These are phyloP conservation scores for Boletus patriciae DNA, from an alignment of 768 basidiomycete genomes.

Conservation along the genomic window DNA sequence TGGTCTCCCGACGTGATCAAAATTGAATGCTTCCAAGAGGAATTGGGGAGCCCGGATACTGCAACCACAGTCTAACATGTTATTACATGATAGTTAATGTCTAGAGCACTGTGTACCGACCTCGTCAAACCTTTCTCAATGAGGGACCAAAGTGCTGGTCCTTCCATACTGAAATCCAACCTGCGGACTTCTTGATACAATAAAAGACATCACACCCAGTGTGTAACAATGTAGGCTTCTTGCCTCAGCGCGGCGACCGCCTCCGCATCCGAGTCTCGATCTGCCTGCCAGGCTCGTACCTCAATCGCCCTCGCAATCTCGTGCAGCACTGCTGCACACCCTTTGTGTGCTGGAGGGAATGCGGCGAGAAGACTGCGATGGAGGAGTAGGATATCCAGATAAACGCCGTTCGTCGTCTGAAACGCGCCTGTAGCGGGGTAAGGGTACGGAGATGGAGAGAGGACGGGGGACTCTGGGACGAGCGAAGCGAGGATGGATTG, in stretches of 20 bases:
- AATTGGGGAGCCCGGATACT: not conserved
- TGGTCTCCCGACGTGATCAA: not conserved
- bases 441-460: constrained; percentile 34
- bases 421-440: constrained; percentile 33
- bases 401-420: constrained; percentile 67
- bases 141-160: not conserved
- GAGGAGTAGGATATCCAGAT: constrained; percentile 75
- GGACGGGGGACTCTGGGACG: constrained; percentile 40
- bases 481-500: constrained; percentile 58
- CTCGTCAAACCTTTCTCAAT: not conserved
- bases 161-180: constrained; percentile 2
- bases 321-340: constrained; percentile 63
- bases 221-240: constrained; percentile 61
- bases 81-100: not conserved
- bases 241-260: constrained; percentile 67
- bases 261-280: constrained; percentile 68
- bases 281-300: constrained; percentile 64
- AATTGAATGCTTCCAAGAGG: not conserved
- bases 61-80: too few species aligned
- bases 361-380: constrained; percentile 70
- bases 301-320: constrained; percentile 68
- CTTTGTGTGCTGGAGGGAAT: constrained; percentile 59
- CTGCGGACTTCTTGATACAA: constrained; percentile 5
- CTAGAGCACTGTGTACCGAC: not conserved
- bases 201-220: constrained; percentile 16